Evolutionary conservation across 2,329 filamentous ascomycete genomes (phyloP), one percentile per base, ranked within the genome.

Genomic region (Colletotrichum sublineola): DNA sequence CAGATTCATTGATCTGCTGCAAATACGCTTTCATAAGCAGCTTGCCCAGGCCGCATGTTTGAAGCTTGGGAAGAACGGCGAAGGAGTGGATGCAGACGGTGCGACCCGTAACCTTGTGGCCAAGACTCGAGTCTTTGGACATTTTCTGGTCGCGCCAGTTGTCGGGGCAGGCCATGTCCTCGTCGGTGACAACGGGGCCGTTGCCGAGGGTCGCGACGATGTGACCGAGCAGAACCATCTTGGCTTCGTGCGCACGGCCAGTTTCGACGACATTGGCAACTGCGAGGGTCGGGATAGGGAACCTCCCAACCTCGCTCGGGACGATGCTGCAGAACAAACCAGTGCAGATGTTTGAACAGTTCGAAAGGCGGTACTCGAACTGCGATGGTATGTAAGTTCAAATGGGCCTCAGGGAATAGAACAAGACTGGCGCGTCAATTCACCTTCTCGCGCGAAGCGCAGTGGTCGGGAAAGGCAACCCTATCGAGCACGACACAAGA

Each of bases 21-120:
- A 95, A 86, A 78, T 95, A 97, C 4, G 92, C 88, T 80, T 90
- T 91, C 84, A 97, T 86, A 72, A 97, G 83, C 29, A 92, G 90
- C 74, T 88, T 90, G 20, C 93, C 95, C 3, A 97, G 85, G 1
- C 94, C 93, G 69, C 91, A 90, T 44, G 89, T 86, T 75, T 96
- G 94, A 68, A 94, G 90, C 71, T 91, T 89, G 0, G 94, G 94
- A 67, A 93, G 86, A 7, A 97, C 91, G 24, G 93, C 94, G 6
- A 98, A 86, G 0, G 93, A 96, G 82, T 98, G 95, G 62, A 97
- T 83, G 67, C 91, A 94, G 67, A 97, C 87, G 0, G 94, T 97
- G 55, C 90, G 84, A 50, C 94, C 94, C 20, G 85, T 84, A 71
- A 94, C 90, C 76, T 93, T 89, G 81, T 97, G 94, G 42, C 94